These are phyloP conservation scores for Drechslerella stenobrocha DNA, from an alignment of 2,329 filamentous ascomycete genomes.

Conservation along the genomic window DNA sequence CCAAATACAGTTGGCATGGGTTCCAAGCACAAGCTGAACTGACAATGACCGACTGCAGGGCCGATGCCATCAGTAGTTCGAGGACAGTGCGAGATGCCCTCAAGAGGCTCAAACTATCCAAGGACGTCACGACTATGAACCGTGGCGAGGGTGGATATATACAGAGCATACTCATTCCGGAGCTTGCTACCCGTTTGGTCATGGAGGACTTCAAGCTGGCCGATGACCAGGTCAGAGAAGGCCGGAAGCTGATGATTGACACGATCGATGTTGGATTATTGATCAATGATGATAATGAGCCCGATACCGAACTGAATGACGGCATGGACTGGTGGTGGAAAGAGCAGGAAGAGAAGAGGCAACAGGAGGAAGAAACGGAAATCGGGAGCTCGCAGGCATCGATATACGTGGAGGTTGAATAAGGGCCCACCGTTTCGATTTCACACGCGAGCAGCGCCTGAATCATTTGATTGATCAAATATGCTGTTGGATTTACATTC, in stretches of 20 bases:
- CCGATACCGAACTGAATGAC: constrained; percentile 18
- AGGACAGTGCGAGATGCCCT: constrained; percentile 18
- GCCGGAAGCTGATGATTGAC: constrained; percentile 33
- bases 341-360: constrained; percentile 33
- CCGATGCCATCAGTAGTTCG: constrained; percentile 27
- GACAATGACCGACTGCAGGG: constrained; percentile 11
- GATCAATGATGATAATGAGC: constrained; percentile 28
- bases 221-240: constrained; percentile 25
- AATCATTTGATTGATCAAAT: constrained; percentile 9
- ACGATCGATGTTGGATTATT: constrained; percentile 32
- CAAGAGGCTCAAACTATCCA: constrained; percentile 14
- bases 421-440: too few relatives aligned
- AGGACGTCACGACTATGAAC: constrained; percentile 21
- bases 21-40: not conserved
- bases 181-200: constrained; percentile 34
- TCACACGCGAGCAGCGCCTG: too few relatives aligned
- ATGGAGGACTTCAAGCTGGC: constrained; percentile 44
- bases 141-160: constrained; percentile 32
- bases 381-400: constrained; percentile 30
- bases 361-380: constrained; percentile 39
- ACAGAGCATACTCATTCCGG: constrained; percentile 32
- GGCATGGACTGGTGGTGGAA: constrained; percentile 49
- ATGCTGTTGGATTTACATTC: too few relatives aligned
- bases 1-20: not conserved
- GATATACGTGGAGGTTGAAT: constrained; percentile 21